These are phyloP conservation scores for Paraphysoderma sedebokerense DNA, from an alignment of 371 early-diverging fungal genomes.

Conservation along the genomic window DNA sequence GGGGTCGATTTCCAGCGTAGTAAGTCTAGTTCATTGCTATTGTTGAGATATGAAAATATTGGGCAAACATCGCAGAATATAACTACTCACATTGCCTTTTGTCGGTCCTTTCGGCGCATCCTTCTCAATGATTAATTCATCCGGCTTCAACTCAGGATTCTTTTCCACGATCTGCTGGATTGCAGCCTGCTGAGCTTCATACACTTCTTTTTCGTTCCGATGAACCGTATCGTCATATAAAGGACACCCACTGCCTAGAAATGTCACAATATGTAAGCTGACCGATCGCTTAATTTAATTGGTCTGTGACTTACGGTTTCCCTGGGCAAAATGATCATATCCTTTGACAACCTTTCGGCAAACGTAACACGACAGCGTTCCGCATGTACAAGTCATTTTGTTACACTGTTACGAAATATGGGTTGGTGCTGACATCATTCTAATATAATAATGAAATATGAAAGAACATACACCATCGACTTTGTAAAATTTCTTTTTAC, in stretches of 20 bases:
- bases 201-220: slow-evolving; percentile 18
- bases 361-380: slow-evolving; percentile 22
- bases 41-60: too few species aligned
- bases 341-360: slow-evolving; percentile 21
- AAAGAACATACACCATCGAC: slow-evolving; percentile 9
- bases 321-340: slow-evolving; percentile 22
- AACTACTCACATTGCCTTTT: too few species aligned
- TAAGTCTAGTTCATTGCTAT: too few species aligned
- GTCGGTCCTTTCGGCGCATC: too few species aligned
- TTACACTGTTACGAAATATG: slow-evolving; percentile 13
- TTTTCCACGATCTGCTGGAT: too few species aligned
- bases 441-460: background rate
- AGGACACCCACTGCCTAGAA: slow-evolving; percentile 10
- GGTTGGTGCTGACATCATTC: background rate
- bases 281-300: slow-evolving; percentile 4
- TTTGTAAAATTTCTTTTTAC: slow-evolving; percentile 12
- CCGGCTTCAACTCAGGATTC: too few species aligned
- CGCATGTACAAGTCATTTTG: slow-evolving; percentile 24
- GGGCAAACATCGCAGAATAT: too few species aligned
- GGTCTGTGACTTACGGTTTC: slow-evolving; percentile 3
- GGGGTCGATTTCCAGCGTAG: too few species aligned
- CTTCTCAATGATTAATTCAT: too few species aligned
- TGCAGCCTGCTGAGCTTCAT: slow-evolving; percentile 13
- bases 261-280: slow-evolving; percentile 1
- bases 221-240: slow-evolving; percentile 20